phyloP scores from a whole-genome alignment of 352 stramenopile genomes.

The Globisporangium radiosum region DNA sequence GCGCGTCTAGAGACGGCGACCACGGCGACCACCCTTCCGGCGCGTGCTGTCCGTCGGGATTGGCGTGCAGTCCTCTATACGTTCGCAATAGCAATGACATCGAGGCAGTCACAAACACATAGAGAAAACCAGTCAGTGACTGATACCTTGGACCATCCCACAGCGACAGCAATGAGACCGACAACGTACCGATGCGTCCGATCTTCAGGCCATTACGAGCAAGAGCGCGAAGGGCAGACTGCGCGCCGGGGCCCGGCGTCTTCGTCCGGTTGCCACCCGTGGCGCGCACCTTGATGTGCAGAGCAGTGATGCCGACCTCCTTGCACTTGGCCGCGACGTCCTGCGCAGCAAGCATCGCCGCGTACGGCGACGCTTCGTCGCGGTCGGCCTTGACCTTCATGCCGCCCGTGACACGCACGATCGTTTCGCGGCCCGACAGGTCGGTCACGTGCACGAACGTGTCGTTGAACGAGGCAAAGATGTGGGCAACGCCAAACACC shows the following conservation, averaged over 20 bases:
- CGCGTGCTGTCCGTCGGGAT: conserved; percentile 99
- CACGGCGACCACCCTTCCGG: conserved; percentile 97
- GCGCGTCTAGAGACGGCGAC: conserved; percentile 95
- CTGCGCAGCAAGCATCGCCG: conserved; percentile 99
- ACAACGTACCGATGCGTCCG: conserved; percentile 84
- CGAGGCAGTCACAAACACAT: not conserved
- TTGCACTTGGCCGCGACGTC: conserved; percentile 97
- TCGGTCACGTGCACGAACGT: conserved; percentile 99
- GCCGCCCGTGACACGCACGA: conserved; percentile 98
- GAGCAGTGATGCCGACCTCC: conserved; percentile 98
- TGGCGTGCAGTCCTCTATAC: conserved; percentile 96
- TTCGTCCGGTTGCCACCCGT: conserved; percentile 99
- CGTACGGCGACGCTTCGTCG: conserved; percentile 99
- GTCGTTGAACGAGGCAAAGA: conserved; percentile 99
- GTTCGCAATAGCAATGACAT: not conserved
- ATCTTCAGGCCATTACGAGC: conserved; percentile 99
- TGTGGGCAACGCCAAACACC: conserved; percentile 99
- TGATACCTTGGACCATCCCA: too few relatives aligned
- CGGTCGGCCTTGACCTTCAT: conserved; percentile 99
- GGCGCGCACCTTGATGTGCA: conserved; percentile 99
- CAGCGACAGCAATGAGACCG: not conserved
- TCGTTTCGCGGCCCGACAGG: conserved; percentile 98
- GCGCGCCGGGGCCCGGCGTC: conserved; percentile 96
- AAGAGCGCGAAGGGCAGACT: conserved; percentile 97
- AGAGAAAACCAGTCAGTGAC: too few relatives aligned